Percentiles rank a stretch among this genome's conserved stretches.
These are phyloP conservation scores for Podospora anserina DNA, from an alignment of 495 filamentous ascomycete genomes.

Conservation along the genomic window DNA sequence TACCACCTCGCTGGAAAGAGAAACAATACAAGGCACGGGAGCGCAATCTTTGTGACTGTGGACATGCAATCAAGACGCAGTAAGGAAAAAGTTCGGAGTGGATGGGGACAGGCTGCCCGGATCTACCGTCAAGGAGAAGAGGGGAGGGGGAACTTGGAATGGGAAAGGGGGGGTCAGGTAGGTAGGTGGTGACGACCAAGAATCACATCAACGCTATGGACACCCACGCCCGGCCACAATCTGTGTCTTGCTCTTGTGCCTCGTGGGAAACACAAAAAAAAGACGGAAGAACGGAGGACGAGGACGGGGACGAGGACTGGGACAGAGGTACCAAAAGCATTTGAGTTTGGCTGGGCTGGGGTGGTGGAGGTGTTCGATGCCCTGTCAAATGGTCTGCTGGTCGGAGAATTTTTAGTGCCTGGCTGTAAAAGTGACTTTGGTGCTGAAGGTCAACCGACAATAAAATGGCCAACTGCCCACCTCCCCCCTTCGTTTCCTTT, in stretches of 20 bases:
- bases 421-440: slow-evolving; percentile 37
- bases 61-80: background rate
- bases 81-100: background rate
- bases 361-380: slow-evolving; percentile 24
- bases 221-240: background rate
- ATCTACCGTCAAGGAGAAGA: background rate
- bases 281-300: background rate
- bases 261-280: background rate
- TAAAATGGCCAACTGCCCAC: slow-evolving; percentile 45
- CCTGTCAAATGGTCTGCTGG: slow-evolving; percentile 27
- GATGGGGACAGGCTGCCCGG: background rate
- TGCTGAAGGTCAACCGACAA: slow-evolving; percentile 37
- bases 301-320: too few species aligned
- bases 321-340: slow-evolving; percentile 9
- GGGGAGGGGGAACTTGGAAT: too few species aligned
- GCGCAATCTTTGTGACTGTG: background rate
- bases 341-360: slow-evolving; percentile 26
- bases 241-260: background rate
- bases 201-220: background rate
- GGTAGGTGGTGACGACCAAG: background rate
- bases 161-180: background rate
- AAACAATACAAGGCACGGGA: background rate
- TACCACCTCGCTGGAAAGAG: background rate
- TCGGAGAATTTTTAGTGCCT: slow-evolving; percentile 39
- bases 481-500: slow-evolving; percentile 34